Evolutionary conservation across 108 stramenopile species (phyloP).

Genomic region (Epithemia pelagica): DNA sequence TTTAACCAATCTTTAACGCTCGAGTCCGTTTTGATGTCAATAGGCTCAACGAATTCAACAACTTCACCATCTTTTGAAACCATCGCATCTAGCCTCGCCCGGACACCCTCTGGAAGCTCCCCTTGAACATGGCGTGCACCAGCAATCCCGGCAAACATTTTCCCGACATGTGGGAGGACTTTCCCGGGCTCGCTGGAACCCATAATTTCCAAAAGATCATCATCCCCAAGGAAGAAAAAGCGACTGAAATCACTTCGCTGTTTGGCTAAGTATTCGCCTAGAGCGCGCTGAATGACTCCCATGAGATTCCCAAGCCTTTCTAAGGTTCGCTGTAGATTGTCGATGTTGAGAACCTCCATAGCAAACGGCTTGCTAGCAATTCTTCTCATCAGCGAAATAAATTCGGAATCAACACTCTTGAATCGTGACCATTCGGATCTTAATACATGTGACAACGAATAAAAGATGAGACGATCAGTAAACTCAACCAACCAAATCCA

Average conservation of each 20-base stretch:
- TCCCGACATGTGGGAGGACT: conserved; percentile 88
- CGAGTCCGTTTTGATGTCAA: conserved; percentile 54
- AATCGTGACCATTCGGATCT: conserved; percentile 86
- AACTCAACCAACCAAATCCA: neutral
- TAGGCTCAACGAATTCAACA: conserved; percentile 66
- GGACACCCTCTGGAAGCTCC: conserved; percentile 52
- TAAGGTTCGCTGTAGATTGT: conserved; percentile 86
- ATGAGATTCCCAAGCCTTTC: conserved; percentile 87
- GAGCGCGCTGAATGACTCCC: conserved; percentile 89
- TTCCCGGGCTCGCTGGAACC: conserved; percentile 90
- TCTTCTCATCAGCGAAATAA: conserved; percentile 86
- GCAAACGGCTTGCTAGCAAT: conserved; percentile 82
- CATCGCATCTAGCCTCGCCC: conserved; percentile 78
- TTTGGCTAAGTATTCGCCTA: conserved; percentile 95
- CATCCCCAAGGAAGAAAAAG: conserved; percentile 99
- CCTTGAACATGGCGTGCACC: conserved; percentile 32
- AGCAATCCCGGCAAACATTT: conserved; percentile 97
- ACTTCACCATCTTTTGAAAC: conserved; percentile 95
- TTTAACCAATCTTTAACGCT: conserved; percentile 93
- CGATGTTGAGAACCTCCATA: conserved; percentile 85
- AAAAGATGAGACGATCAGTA: neutral
- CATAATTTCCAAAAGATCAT: conserved; percentile 98
- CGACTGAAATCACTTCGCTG: conserved; percentile 93
- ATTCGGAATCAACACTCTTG: conserved; percentile 93
- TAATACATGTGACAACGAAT: neutral